Evolutionary conservation across 148 eudicot genomes (phyloP), one percentile per base, ranked within the genome.

Genomic region (Silene conica): DNA sequence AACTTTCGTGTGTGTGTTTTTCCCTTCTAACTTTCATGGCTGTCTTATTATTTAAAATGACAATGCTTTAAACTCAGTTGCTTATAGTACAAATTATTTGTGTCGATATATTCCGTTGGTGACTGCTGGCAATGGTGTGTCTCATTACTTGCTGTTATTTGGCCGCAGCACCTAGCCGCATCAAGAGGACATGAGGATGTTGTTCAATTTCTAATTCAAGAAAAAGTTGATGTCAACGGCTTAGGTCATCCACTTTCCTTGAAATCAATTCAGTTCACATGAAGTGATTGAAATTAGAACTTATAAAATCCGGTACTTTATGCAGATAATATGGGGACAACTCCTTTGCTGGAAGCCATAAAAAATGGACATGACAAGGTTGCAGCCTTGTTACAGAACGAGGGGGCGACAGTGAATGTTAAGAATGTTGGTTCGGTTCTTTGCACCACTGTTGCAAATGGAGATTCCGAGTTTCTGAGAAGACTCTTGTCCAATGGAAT

Each of bases 111-210:
- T 21, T 68, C 12, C 43, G 5, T 48, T 52, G 41, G 21, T 52
- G 63, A 10, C 21, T 72, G 26, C 62, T n/a, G 10, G 16, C 54
- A 63, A 15, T 28, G 41, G 64, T 41, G 41, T 18, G 62, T 16
- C 28, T 72, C 5, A 63, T 31, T 48, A 62, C 15, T 43, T 54
- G 7, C 13, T 25, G 18, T 54, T 48, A 25, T 57, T 59, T 71
- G 43, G 38, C 72, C 6, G 38, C 89, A 95, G 99, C 99, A 95
- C 85, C 86, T 95, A 62, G 92, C 97, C 68, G 96, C 97, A 84
- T 86, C 94, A 65, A 81, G 81, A 83, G 99, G 99, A 70, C 83
- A 87, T 58, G 96, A 87, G 74, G 88, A 89, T 54, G 79, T 95
- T 50, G 82, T 75, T 20, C 31, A 25, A 43, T 90, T 81, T 70